phyloP scores from a whole-genome alignment of 352 stramenopile genomes.

The Elongisporangium prolatum region DNA sequence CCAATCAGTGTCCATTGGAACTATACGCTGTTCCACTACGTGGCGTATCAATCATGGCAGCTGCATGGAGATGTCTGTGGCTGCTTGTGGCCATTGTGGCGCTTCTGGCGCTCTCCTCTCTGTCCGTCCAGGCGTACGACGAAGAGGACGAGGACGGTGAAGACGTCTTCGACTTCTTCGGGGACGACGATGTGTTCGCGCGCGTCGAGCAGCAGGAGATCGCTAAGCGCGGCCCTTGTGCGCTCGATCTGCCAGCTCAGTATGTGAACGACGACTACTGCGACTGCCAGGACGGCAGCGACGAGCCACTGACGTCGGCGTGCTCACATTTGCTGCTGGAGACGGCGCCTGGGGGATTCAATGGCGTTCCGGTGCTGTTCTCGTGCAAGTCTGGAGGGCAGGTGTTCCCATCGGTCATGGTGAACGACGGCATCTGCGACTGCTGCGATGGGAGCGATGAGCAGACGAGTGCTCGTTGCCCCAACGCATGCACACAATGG shows the following conservation, averaged over 20 bases:
- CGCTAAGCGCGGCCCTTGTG: slow-evolving; percentile 17
- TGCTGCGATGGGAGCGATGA: slow-evolving; percentile 97
- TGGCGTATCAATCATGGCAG: background rate
- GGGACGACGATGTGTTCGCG: slow-evolving; percentile 35
- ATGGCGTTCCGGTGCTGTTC: slow-evolving; percentile 15
- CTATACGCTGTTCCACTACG: background rate
- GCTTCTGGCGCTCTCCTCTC: background rate
- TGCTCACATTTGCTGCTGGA: slow-evolving; percentile 44
- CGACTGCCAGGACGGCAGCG: slow-evolving; percentile 89
- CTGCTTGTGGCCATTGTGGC: background rate
- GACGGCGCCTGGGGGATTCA: background rate
- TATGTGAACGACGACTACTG: slow-evolving; percentile 92
- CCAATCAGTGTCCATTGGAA: background rate
- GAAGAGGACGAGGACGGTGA: slow-evolving; percentile 47
- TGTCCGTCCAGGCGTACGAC: slow-evolving; percentile 17
- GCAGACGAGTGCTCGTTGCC: slow-evolving; percentile 16
- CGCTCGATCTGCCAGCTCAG: slow-evolving; percentile 20
- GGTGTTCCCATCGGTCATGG: slow-evolving; percentile 40
- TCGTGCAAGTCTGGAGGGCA: slow-evolving; percentile 29
- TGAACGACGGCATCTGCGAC: slow-evolving; percentile 95
- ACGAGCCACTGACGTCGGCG: slow-evolving; percentile 86
- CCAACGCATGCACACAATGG: slow-evolving; percentile 30
- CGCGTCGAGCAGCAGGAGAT: slow-evolving; percentile 14
- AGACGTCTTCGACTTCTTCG: slow-evolving; percentile 57
- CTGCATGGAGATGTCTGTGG: background rate